These are phyloP conservation scores for Cutaneotrichosporon dermatis DNA, from an alignment of 1,284 basidiomycete genomes.

Conservation along the genomic window DNA sequence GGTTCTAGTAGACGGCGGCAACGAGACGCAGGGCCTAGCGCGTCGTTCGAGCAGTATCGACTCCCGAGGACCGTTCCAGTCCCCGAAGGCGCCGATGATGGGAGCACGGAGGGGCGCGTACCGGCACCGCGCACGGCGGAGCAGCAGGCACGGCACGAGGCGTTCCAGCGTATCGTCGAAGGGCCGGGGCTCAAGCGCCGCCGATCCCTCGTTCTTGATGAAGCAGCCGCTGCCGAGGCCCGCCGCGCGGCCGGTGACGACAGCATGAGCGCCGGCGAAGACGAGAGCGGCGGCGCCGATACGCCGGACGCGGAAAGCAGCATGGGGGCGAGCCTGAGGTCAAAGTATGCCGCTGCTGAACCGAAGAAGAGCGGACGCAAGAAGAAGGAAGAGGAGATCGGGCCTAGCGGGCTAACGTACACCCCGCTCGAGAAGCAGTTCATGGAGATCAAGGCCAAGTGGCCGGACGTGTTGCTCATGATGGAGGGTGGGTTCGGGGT, in stretches of 20 bases:
- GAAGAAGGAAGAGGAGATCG: slow-evolving; percentile 56
- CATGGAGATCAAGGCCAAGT: slow-evolving; percentile 63
- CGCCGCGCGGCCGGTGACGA: slow-evolving; percentile 17
- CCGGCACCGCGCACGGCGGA: slow-evolving; percentile 21
- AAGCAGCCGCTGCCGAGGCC: slow-evolving; percentile 41
- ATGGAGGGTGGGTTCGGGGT: slow-evolving; percentile 56
- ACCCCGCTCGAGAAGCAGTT: slow-evolving; percentile 81
- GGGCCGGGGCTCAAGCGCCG: slow-evolving; percentile 34
- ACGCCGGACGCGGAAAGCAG: slow-evolving; percentile 12
- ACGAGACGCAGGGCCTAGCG: background rate
- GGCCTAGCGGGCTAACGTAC: slow-evolving; percentile 71
- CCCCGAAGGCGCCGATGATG: background rate
- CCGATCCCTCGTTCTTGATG: slow-evolving; percentile 44
- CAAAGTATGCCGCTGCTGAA: slow-evolving; percentile 33
- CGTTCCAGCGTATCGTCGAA: slow-evolving; percentile 28
- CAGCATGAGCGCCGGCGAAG: slow-evolving; percentile 1
- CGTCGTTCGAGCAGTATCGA: slow-evolving; percentile 20
- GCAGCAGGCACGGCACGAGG: slow-evolving; percentile 32
- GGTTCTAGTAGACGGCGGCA: too few species aligned
- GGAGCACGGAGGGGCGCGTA: too few species aligned
- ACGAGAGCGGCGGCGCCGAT: background rate
- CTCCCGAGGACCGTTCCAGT: slow-evolving; percentile 7
- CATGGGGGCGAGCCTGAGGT: slow-evolving; percentile 15
- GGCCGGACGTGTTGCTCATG: slow-evolving; percentile 74
- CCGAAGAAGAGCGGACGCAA: slow-evolving; percentile 18